Base-by-base conservation (phyloP, 139 green algal species). In the Coccomyxa sp. region DNA sequence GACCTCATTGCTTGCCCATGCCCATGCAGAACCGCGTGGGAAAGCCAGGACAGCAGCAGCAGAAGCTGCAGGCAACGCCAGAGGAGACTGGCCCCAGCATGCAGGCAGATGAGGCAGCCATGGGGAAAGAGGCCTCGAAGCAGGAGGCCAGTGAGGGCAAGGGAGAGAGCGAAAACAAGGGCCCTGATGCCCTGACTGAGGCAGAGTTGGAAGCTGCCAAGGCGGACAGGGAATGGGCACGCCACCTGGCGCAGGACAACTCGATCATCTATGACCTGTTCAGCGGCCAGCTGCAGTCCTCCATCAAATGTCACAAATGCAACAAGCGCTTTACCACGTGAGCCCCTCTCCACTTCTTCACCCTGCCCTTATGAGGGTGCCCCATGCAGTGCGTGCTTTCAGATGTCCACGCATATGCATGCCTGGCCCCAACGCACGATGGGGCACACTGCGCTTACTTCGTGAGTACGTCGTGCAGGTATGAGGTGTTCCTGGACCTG, bases 401-500 rank as follows among this genome's bases (percentile, higher is more conserved):
- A 51, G 38, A 51, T 51, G 38, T 51, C 38, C 38, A 51, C 7
- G 38, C 38, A 51, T 11, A 51, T 51, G 38, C 38, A 51, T 51
- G 3, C 38, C 38, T 51, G 38, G 38, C 38, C 38, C 38, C 38
- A 3, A 51, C 38, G 38, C 38, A 3, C 7, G 38, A 3, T 51
- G 38, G 38, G 38, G 38, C 38, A 7, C 38, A 11, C 7, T 51
- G 38, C 38, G 38, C 38, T 51, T 51, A 51, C 38, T 7, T 51
- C 3, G 38, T 51, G 38, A 51, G 38, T 7, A 25, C 66, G 13
- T 79, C 63, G 25, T 18, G 51, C 74, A 84, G 58, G 31, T 90
- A 90, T 66, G 91, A 93, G 80, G 86, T 87, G 31, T 94, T 92
- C 81, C 89, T 84, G 90, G 88, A 91, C 58, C 87, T 94, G 13